Evolutionary conservation across 2,329 filamentous ascomycete species (phyloP), one percentile per base, ranked within the genome.

Genomic region (Delphinella strobiligena): DNA sequence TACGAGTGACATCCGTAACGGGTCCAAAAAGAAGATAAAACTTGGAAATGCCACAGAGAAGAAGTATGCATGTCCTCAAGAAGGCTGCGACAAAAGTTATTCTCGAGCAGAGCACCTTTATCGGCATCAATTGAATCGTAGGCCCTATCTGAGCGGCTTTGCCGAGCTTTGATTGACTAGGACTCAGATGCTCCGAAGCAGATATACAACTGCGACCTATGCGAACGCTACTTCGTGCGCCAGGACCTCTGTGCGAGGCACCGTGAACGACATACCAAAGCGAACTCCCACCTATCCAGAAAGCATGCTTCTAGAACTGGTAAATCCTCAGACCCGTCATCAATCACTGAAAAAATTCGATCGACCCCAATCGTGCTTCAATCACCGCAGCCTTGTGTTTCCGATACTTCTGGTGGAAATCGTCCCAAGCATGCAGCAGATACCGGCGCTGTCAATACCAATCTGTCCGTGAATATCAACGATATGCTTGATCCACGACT

Each of bases 91-190:
- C 31, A 98, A 95, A 69, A 93, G 82, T 57, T 98, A 98, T 60
- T 95, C 89, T 18, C 76, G 91, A 56, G 89, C 91, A 7, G 91
- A 96, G 63, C 91, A 98, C 67, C 68, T 98, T 66, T 95, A 95
- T 64, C 78, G 91, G 34, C 89, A 96, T 62, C 88, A 96, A 63
- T 66, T 96, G 50, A 98, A 98, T 58, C 91, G 82, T 87, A 69
- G 60, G 78, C 67, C 2, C 7, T 34, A 7, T 27, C 7, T 27
- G 7, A 27, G 7, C 7, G 7, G 7, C 22, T 12, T 27, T 27
- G 12, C 22, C 7, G 22, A 7, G 12, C 7, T 12, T 12, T 7
- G 12, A 10, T 31, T 42, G 36, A 42, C 37, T n/a, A 44, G 43
- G 12, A 2, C 14, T 1, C 9, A 86, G 82, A 96, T 63, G 82